Conservation (phyloP, 2,329 filamentous ascomycete species). For the Coniochaeta sp. region DNA sequence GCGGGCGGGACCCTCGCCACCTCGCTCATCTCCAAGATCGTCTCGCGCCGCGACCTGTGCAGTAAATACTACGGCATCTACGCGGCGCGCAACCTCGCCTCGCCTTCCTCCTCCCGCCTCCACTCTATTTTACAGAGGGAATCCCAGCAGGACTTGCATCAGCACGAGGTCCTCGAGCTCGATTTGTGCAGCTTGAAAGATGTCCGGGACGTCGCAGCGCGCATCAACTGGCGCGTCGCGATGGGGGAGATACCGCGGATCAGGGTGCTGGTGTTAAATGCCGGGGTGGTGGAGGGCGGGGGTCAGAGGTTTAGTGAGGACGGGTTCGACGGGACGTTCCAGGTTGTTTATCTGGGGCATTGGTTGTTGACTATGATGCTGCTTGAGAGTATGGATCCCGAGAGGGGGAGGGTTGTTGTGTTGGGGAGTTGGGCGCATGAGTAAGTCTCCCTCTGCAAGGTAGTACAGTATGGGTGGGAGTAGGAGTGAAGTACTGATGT, state of each 20-base stretch:
- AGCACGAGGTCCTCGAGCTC: conserved; percentile 10
- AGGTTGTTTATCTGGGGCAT: conserved; percentile 23
- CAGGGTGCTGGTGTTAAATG: conserved; percentile 20
- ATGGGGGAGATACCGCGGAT: conserved; percentile 17
- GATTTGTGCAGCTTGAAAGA: conserved; percentile 10
- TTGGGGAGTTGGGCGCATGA: conserved; percentile 24
- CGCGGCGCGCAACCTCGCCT: conserved; percentile 8
- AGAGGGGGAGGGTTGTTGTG: conserved; percentile 22
- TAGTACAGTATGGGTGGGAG: too few species aligned
- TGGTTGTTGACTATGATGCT: conserved; percentile 24
- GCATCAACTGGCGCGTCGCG: conserved; percentile 12
- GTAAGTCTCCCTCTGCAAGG: too few species aligned
- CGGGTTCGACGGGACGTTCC: conserved; percentile 24
- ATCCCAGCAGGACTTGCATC: background rate
- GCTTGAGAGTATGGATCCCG: conserved; percentile 24
- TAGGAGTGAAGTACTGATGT: too few species aligned
- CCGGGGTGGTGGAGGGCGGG: conserved; percentile 14
- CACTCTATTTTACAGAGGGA: too few species aligned
- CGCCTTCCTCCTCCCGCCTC: conserved; percentile 2
- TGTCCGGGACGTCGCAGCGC: conserved; percentile 11
- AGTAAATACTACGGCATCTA: conserved; percentile 14
- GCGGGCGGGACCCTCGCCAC: conserved; percentile 11
- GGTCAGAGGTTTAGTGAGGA: conserved; percentile 21
- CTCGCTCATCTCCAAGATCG: conserved; percentile 9
- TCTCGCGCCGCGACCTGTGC: conserved; percentile 10